Conservation (phyloP, 140 eudicot genomes). For the Bidens hawaiensis region DNA sequence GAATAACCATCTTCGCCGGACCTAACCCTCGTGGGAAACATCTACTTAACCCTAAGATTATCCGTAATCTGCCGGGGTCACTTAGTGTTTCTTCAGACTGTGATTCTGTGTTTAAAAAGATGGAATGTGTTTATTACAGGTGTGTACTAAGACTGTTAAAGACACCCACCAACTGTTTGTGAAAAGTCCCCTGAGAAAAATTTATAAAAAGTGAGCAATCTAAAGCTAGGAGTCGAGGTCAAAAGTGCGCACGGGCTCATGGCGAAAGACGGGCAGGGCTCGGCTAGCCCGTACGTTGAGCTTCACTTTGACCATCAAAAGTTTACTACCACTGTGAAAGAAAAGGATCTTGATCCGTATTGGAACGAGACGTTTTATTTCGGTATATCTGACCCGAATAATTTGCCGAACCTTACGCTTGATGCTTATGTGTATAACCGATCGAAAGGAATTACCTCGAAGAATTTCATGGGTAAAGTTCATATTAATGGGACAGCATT, state of each 20-base stretch:
- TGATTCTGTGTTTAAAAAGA: neutral
- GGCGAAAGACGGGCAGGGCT: constrained; percentile 83
- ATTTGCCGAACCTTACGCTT: constrained; percentile 50
- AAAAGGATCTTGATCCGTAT: constrained; percentile 71
- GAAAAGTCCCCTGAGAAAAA: constrained; percentile 8
- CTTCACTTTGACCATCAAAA: constrained; percentile 73
- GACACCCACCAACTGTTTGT: constrained; percentile 15
- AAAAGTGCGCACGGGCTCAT: constrained; percentile 68
- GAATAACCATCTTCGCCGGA: too few relatives aligned
- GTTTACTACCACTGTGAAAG: constrained; percentile 66
- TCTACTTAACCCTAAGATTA: too few relatives aligned
- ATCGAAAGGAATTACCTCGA: constrained; percentile 33
- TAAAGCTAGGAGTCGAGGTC: constrained; percentile 88
- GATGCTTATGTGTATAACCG: constrained; percentile 63
- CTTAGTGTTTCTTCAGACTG: too few relatives aligned
- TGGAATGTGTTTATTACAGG: constrained; percentile 13
- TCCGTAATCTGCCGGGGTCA: too few relatives aligned
- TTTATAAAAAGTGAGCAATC: constrained; percentile 44
- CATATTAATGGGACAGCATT: constrained; percentile 65
- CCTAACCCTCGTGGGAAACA: too few relatives aligned
- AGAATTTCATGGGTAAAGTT: constrained; percentile 72
- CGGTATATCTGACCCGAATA: constrained; percentile 59
- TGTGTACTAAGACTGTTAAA: neutral
- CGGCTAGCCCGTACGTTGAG: constrained; percentile 74
- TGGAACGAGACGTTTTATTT: constrained; percentile 89